Percentiles rank a stretch among this genome's conserved stretches.
phyloP scores from a whole-genome alignment of 768 basidiomycete genomes.

The Collybiopsis confluens region DNA sequence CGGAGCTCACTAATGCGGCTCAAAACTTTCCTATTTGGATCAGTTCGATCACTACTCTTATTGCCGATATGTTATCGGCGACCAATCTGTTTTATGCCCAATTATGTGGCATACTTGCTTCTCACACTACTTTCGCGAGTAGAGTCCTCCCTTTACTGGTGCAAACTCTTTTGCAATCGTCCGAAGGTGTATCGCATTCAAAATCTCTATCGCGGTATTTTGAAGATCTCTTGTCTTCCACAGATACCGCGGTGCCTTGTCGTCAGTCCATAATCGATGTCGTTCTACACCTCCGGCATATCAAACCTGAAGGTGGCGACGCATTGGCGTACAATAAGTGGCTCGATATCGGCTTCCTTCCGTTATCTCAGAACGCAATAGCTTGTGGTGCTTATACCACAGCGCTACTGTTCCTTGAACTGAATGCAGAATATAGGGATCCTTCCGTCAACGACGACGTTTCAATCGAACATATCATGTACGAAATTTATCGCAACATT shows the following conservation, averaged over 20 bases:
- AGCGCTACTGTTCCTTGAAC: slow-evolving; percentile 83
- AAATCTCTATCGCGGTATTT: slow-evolving; percentile 52
- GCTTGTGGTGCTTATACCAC: slow-evolving; percentile 84
- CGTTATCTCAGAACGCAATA: slow-evolving; percentile 72
- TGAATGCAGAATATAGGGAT: slow-evolving; percentile 51
- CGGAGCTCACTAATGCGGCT: slow-evolving; percentile 33
- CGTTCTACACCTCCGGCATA: slow-evolving; percentile 77
- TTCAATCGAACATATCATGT: slow-evolving; percentile 66
- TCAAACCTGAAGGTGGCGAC: slow-evolving; percentile 32
- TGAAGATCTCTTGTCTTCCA: slow-evolving; percentile 41
- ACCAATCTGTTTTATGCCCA: slow-evolving; percentile 65
- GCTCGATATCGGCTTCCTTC: slow-evolving; percentile 71
- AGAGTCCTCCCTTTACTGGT: slow-evolving; percentile 73
- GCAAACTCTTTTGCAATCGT: slow-evolving; percentile 50
- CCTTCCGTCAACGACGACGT: slow-evolving; percentile 22
- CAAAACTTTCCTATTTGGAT: slow-evolving; percentile 63
- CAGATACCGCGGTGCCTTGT: slow-evolving; percentile 34
- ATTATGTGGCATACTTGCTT: slow-evolving; percentile 52
- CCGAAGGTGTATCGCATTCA: slow-evolving; percentile 23
- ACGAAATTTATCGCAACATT: slow-evolving; percentile 90
- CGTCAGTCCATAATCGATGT: slow-evolving; percentile 66
- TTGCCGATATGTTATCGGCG: slow-evolving; percentile 55
- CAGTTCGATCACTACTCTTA: slow-evolving; percentile 45
- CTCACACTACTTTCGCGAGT: slow-evolving; percentile 56
- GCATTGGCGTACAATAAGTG: slow-evolving; percentile 66